Base-by-base conservation (phyloP, 495 filamentous ascomycete species). In the Penicillium fimorum region DNA sequence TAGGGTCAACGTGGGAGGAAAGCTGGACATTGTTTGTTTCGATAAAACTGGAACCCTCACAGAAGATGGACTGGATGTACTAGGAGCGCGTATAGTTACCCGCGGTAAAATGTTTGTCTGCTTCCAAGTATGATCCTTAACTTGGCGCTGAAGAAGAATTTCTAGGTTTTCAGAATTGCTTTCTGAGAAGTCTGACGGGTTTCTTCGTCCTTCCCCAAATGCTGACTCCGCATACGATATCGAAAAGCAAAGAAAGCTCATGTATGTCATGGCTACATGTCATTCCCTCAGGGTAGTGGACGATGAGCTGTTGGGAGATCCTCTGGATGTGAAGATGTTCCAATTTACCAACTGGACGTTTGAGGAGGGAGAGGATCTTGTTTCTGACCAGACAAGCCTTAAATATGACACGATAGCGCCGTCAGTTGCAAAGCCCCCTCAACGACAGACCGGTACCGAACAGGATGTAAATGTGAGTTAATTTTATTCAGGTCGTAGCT, bases 31-130 rank as follows among this genome's bases (percentile, higher is more conserved):
- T 30, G 84, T 99, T 64, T 97, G 94, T 73, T 99, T 99, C 60
- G 95, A 99, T 71, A 99, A 99, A 68, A 99, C 95, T 3, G 95
- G 95, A 18, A 99, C 95, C 13, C 77, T 99, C 22, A 99, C 95
- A 2, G 95, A 97, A 71, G 95, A 99, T 69, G 95, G 95, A 0
- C 77, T 99, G 45, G 95, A 99, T 74, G 89, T 99, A 40, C 85
- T 97, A 25, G 95, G 95, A 5, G 80, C 94, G 13, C 84, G 90
- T 40, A 84, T 90, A 7, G 90, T 91, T 29, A 81, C 86, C 59
- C 71, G 78, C n/a, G 73, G 79, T 22, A 85, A 72, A 61, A 76
- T 71, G 77, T 81, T 53, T 45, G 58, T 47, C 20, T 25, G 8
- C 29, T 25, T 10, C 12, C 7, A 41, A n/a, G 17, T 24, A 20